Evolutionary conservation across 192 early-diverging fungal genomes (phyloP), one percentile per base, ranked within the genome.

Genomic region (Phlyctochytrium planicorne): DNA sequence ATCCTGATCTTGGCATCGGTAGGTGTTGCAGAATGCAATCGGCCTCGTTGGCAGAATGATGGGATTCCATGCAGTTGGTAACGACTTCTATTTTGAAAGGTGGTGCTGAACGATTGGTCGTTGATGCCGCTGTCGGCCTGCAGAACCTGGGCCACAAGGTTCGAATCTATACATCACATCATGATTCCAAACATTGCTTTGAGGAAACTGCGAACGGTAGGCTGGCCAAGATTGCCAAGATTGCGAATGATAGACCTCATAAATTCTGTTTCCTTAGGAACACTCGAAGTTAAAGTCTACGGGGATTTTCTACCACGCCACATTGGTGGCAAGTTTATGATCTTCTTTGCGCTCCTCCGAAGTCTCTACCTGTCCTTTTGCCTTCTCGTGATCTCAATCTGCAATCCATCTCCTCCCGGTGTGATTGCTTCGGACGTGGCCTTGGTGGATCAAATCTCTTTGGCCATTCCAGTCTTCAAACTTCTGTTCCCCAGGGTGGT

Each of bases 1-100:
- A 98, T 67, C 96, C 96, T 4, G 91, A 98, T 72, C 79, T 98
- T 1, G 95, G 95, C 30, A 97, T 97, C 40, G 94, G 91, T 89
- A 78, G 60, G 69, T 47, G 40, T 47, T 20, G 40, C 40, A 3
- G 14, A 60, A 24, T 12, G 25, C 34, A 27, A n/a, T 27, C 36
- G 17, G 10, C 34, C 27, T 1, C 52, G 14, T 16, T 10, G n/a
- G 29, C 47, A 23, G 25, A 23, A 3, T 30, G 0, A 20, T 37
- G n/a, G n/a, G n/a, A n/a, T n/a, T n/a, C n/a, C n/a, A n/a, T n/a
- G n/a, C n/a, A n/a, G n/a, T n/a, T n/a, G n/a, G n/a, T n/a, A n/a
- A n/a, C n/a, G n/a, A n/a, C 16, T 62, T 75, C 33, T 27, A 0
- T 25, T 63, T 68, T 16, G 56, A 12, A 34, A 87, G 91, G 94